Conservation (phyloP, 768 basidiomycete genomes). For the Sistotremastrum suecicum region DNA sequence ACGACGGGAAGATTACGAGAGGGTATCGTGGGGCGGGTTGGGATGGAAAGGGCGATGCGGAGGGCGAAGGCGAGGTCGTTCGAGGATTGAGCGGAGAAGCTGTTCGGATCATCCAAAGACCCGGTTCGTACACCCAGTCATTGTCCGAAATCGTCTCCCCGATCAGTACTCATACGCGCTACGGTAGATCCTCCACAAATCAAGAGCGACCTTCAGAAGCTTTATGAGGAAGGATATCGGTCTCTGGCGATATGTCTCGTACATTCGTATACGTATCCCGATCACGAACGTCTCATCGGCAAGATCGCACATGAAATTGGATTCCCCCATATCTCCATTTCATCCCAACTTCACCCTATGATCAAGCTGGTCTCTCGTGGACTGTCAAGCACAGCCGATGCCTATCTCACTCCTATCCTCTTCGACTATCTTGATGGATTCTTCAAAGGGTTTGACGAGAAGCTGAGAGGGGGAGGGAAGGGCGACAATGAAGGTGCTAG, state of each 20-base stretch:
- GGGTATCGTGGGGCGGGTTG: conserved; percentile 69
- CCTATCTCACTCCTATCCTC: conserved; percentile 87
- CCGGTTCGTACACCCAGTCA: conserved; percentile 29
- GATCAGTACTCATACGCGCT: neutral
- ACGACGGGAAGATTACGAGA: conserved; percentile 46
- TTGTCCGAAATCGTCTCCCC: conserved; percentile 1
- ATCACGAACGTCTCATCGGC: conserved; percentile 69
- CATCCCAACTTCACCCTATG: conserved; percentile 79
- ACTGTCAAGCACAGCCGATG: conserved; percentile 85
- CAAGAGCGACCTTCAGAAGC: conserved; percentile 43
- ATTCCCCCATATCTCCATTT: conserved; percentile 84
- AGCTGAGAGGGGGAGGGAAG: conserved; percentile 33
- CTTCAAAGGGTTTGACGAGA: conserved; percentile 74
- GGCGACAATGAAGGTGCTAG: conserved; percentile 44
- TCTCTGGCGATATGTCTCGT: conserved; percentile 81
- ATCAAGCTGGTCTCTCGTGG: conserved; percentile 94
- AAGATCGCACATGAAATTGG: conserved; percentile 63
- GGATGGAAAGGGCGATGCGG: conserved; percentile 55
- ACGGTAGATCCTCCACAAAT: conserved; percentile 36
- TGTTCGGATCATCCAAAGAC: conserved; percentile 65
- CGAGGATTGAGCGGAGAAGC: conserved; percentile 80
- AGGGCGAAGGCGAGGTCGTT: conserved; percentile 72
- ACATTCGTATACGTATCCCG: conserved; percentile 85
- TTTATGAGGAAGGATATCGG: conserved; percentile 75
- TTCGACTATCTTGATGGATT: conserved; percentile 80